A percentile compares a stretch with the other conserved stretches of the same genome.
Evolutionary conservation across 148 eudicot species (phyloP).

Genomic region (Fagopyrum homotropicum): DNA sequence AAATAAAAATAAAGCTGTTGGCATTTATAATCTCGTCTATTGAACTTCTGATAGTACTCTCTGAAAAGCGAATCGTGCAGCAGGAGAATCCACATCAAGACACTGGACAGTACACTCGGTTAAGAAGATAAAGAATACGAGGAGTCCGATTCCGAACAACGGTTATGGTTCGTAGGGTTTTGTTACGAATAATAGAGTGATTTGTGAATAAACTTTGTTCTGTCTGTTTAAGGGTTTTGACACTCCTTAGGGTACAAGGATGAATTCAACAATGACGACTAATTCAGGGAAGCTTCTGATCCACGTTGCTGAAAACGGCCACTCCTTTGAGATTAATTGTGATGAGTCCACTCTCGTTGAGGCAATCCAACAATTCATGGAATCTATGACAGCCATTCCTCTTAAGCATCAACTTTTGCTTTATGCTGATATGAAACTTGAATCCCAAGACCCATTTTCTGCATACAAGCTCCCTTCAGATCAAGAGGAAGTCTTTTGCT

Average conservation of each 20-base stretch:
- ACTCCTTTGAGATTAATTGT: conserved; percentile 67
- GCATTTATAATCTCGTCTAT: too few relatives aligned
- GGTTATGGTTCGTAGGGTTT: too few relatives aligned
- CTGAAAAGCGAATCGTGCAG: too few relatives aligned
- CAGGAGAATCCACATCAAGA: too few relatives aligned
- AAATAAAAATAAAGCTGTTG: too few relatives aligned
- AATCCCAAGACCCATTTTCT: conserved; percentile 52
- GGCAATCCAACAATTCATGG: conserved; percentile 52
- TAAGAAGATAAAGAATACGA: too few relatives aligned
- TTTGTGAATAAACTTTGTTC: too few relatives aligned
- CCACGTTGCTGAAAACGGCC: conserved; percentile 90
- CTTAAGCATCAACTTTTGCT: conserved; percentile 76
- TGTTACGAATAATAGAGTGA: too few relatives aligned
- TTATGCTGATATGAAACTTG: conserved; percentile 78
- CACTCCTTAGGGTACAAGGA: conserved; percentile 19
- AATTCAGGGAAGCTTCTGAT: conserved; percentile 66
- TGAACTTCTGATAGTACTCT: too few relatives aligned
- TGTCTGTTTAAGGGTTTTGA: not conserved
- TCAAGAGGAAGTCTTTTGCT: conserved; percentile 71
- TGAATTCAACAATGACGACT: conserved; percentile 58
- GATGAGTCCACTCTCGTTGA: conserved; percentile 66
- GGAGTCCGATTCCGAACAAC: too few relatives aligned
- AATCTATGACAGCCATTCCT: conserved; percentile 56
- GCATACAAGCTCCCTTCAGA: conserved; percentile 69
- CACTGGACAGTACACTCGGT: too few relatives aligned